phyloP scores from a whole-genome alignment of 2,329 filamentous ascomycete species.

The Alternaria dauci region DNA sequence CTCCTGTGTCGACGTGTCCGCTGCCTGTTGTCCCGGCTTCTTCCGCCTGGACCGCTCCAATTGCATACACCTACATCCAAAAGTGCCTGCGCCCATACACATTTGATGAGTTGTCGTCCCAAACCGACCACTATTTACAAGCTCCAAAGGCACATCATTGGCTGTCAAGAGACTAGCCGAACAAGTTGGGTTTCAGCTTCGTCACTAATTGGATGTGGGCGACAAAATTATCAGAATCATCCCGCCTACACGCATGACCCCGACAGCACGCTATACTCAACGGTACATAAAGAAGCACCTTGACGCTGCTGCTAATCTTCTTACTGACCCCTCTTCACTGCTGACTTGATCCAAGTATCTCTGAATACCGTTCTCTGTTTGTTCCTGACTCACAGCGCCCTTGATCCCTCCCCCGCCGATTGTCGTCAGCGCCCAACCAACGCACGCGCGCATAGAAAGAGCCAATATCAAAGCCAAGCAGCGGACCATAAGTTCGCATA shows the following conservation, averaged over 20 bases:
- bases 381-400: constrained; percentile 26
- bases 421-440: constrained; percentile 41
- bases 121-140: constrained; percentile 40
- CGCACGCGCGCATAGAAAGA: constrained; percentile 23
- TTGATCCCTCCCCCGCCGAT: constrained; percentile 25
- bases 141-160: constrained; percentile 38
- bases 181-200: constrained; percentile 47
- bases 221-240: constrained; percentile 42
- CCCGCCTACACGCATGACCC: constrained; percentile 52
- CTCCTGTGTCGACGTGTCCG: background rate
- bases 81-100: constrained; percentile 40
- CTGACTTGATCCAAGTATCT: constrained; percentile 1
- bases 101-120: constrained; percentile 51
- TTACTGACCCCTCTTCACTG: constrained; percentile 11
- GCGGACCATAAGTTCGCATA: constrained; percentile 22
- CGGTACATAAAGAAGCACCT: constrained; percentile 42
- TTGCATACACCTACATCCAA: constrained; percentile 31
- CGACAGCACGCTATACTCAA: constrained; percentile 30
- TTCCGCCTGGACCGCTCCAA: constrained; percentile 36
- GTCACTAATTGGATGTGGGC: constrained; percentile 44
- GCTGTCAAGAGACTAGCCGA: constrained; percentile 41
- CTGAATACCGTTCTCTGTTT: constrained; percentile 11
- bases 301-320: constrained; percentile 25
- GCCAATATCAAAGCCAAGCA: constrained; percentile 19
- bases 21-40: constrained; percentile 21